A percentile compares a stretch with the other conserved stretches of the same genome.
Conservation (phyloP, 768 basidiomycete species). For the Mycena capillaripes region DNA sequence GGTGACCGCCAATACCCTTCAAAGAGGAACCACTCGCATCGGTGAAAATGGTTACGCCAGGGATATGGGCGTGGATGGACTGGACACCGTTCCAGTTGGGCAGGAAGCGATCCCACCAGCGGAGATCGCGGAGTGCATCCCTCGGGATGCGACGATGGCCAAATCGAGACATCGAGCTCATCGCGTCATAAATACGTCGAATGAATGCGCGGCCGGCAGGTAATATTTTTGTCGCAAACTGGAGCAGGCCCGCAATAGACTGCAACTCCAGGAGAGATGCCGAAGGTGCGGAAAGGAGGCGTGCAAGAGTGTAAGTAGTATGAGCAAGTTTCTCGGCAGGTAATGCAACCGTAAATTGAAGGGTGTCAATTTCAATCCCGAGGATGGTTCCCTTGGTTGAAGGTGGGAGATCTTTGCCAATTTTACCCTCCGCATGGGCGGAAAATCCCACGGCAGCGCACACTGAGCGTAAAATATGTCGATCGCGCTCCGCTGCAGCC, state of each 20-base stretch:
- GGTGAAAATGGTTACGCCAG: conserved; percentile 9
- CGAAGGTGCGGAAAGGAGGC: neutral
- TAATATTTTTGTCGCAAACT: neutral
- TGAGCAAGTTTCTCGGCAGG: conserved; percentile 4
- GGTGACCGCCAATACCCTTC: conserved; percentile 15
- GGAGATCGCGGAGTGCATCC: neutral
- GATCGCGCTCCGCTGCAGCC: neutral
- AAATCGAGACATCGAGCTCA: neutral
- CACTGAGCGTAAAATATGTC: neutral
- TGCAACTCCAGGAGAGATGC: neutral
- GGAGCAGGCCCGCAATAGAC: neutral
- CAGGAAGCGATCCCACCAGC: conserved; percentile 6
- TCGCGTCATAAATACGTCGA: neutral
- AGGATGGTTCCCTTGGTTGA: conserved; percentile 7
- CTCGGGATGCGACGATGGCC: neutral
- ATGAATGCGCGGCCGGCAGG: neutral
- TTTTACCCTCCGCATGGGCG: neutral
- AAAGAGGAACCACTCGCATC: conserved; percentile 13
- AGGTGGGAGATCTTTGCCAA: neutral
- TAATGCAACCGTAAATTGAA: neutral
- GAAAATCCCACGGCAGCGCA: neutral
- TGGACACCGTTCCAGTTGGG: conserved; percentile 17
- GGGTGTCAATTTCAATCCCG: conserved; percentile 12
- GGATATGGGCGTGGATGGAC: neutral
- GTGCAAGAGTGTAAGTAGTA: neutral